phyloP scores from a whole-genome alignment of 768 basidiomycete species.

The Coprinopsis sp. region DNA sequence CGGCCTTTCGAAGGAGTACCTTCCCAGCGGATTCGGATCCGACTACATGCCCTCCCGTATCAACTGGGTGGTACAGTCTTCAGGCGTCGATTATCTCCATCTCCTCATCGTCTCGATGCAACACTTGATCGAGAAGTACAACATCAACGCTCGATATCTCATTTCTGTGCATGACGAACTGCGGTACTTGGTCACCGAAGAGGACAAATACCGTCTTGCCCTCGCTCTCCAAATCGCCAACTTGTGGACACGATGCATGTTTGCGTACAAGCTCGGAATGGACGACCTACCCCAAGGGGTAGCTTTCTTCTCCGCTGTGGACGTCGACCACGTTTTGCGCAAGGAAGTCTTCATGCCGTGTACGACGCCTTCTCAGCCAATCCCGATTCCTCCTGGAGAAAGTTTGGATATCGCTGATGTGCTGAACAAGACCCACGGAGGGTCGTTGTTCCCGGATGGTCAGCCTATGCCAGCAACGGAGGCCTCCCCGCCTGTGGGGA shows the following conservation, averaged over 20 bases:
- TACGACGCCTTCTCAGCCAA: constrained; percentile 87
- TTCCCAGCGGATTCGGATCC: constrained; percentile 73
- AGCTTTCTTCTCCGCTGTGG: constrained; percentile 96
- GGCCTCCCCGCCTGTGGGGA: constrained; percentile 23
- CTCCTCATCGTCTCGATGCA: constrained; percentile 95
- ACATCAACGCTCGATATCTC: constrained; percentile 87
- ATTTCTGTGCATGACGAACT: constrained; percentile 98
- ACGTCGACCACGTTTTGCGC: constrained; percentile 83
- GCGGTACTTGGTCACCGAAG: constrained; percentile 85
- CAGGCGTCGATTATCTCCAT: constrained; percentile 97
- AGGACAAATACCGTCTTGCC: constrained; percentile 86
- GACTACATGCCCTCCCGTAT: constrained; percentile 96
- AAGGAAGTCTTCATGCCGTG: constrained; percentile 98
- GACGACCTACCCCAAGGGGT: constrained; percentile 93
- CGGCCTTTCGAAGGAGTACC: constrained; percentile 85
- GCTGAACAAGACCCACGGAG: constrained; percentile 64
- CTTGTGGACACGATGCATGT: constrained; percentile 88
- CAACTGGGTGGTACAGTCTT: constrained; percentile 99
- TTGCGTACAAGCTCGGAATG: constrained; percentile 92
- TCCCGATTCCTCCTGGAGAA: constrained; percentile 82
- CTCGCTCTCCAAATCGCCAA: constrained; percentile 94
- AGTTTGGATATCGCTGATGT: constrained; percentile 66
- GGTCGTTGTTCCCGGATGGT: constrained; percentile 60
- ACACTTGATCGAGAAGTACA: constrained; percentile 73
- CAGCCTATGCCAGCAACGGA: constrained; percentile 42